These are phyloP conservation scores for Otatea glauca DNA, from an alignment of 176 grass and related monocot species.

Conservation along the genomic window DNA sequence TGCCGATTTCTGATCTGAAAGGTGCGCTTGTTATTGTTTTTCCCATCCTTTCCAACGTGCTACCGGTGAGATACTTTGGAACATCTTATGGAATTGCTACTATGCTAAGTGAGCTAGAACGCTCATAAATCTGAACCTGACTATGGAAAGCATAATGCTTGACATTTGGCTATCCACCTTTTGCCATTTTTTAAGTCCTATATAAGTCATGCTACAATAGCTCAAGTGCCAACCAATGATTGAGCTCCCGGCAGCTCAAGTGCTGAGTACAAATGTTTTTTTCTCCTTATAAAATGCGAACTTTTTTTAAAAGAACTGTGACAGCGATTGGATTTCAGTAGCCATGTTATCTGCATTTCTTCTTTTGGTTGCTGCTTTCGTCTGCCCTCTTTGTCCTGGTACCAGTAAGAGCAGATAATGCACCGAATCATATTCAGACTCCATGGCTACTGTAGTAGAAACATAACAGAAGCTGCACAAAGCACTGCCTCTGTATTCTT, in stretches of 20 bases:
- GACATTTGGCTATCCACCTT: neutral
- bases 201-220: neutral
- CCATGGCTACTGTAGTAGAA: conserved; percentile 17
- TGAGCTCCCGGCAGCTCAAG: neutral
- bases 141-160: neutral
- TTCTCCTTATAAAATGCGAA: neutral
- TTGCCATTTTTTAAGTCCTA: neutral
- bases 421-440: neutral
- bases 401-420: neutral
- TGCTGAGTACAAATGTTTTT: neutral
- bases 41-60: conserved; percentile 3
- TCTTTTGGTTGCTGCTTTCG: conserved; percentile 33
- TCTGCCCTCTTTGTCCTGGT: conserved; percentile 6
- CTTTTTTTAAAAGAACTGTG: neutral
- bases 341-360: neutral
- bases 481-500: neutral
- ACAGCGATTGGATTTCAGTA: conserved; percentile 26
- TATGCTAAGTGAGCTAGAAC: conserved; percentile 3
- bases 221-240: conserved; percentile 29
- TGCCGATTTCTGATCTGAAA: conserved; percentile 4
- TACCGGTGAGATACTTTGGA: conserved; percentile 48
- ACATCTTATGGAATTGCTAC: conserved; percentile 42
- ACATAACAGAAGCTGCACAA: conserved; percentile 25
- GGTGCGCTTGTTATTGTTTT: neutral
- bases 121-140: neutral